Conservation (phyloP, 2,329 filamentous ascomycete genomes). For the Cladophialophora yegresii region DNA sequence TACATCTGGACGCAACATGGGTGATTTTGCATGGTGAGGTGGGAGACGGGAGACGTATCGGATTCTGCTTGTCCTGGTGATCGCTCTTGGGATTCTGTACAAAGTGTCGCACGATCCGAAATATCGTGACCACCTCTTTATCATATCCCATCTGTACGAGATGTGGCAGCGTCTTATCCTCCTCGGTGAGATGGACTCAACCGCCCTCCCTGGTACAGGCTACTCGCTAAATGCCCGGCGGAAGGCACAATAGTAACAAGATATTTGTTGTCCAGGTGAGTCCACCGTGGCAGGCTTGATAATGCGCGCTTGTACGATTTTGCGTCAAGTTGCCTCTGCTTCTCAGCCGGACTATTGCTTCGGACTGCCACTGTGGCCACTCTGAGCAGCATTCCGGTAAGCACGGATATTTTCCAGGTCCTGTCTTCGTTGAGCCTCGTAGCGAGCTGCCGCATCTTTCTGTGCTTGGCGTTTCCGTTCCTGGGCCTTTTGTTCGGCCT, state of each 20-base stretch:
- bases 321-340: no score
- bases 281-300: neutral
- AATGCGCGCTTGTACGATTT: neutral
- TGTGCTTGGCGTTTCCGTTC: constrained; percentile 15
- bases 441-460: constrained; percentile 16
- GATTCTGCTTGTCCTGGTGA: neutral
- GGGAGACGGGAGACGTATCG: neutral
- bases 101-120: neutral
- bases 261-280: neutral
- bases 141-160: neutral
- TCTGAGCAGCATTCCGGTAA: constrained; percentile 19
- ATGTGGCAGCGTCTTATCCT: neutral
- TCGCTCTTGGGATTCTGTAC: neutral
- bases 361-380: neutral
- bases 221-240: neutral
- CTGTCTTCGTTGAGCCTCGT: constrained; percentile 27
- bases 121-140: neutral
- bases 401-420: constrained; percentile 23
- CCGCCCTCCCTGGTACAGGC: neutral
- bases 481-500: constrained; percentile 14
- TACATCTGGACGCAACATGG: neutral
- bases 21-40: neutral
- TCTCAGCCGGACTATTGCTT: neutral
- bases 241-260: neutral
- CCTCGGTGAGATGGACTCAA: neutral